These are phyloP conservation scores for Posidonia australis DNA, from an alignment of 106 monocot species.

Conservation along the genomic window DNA sequence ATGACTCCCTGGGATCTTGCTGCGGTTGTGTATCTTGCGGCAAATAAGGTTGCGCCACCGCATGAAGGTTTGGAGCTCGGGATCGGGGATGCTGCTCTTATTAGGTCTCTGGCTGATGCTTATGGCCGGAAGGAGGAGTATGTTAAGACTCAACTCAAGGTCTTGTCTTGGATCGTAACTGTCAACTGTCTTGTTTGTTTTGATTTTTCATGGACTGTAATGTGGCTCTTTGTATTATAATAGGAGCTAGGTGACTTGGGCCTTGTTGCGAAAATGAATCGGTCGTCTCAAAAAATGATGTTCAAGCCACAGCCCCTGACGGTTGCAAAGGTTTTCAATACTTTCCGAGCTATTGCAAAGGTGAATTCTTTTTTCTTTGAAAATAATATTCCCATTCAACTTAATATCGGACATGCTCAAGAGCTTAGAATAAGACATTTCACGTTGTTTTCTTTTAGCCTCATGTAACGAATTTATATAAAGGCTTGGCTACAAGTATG, in stretches of 20 bases:
- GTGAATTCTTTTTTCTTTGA: conserved; percentile 24
- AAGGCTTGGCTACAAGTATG: no score
- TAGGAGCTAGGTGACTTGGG: conserved; percentile 93
- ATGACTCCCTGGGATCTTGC: conserved; percentile 70
- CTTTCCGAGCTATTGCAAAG: conserved; percentile 84
- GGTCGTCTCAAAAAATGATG: conserved; percentile 70
- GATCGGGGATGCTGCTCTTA: conserved; percentile 74
- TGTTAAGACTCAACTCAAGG: conserved; percentile 79
- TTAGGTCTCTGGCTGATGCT: conserved; percentile 72
- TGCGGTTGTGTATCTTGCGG: conserved; percentile 65
- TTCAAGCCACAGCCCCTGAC: conserved; percentile 76
- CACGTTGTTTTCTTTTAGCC: no score
- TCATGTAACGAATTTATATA: no score
- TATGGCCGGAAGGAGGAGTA: conserved; percentile 92
- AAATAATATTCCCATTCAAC: neutral
- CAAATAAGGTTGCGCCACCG: conserved; percentile 69
- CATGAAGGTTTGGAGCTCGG: conserved; percentile 94
- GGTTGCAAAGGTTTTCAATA: conserved; percentile 68
- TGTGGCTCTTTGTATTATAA: conserved; percentile 2
- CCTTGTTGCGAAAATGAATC: conserved; percentile 80
- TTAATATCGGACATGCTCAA: neutral
- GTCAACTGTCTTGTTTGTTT: neutral
- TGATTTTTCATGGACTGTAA: neutral
- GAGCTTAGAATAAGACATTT: no score
- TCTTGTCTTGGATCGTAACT: conserved; percentile 3